Evolutionary conservation across 768 basidiomycete genomes (phyloP).

Genomic region (Thelephora aurantiotincta): DNA sequence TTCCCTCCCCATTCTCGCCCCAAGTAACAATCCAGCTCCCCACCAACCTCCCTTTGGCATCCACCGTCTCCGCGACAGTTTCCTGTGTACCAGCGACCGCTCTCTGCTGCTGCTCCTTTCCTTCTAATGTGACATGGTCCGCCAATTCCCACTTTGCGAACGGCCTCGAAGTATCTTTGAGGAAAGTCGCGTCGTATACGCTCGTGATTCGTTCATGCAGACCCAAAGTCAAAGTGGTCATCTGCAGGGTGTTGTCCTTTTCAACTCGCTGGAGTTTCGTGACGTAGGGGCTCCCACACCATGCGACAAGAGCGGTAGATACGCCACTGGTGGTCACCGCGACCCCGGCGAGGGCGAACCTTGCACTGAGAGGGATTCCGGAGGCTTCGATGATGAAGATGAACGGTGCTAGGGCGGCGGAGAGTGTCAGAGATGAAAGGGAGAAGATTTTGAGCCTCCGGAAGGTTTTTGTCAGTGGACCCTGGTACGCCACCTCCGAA

Average conservation of each 20-base stretch:
- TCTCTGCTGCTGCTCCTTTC: conserved; percentile 19
- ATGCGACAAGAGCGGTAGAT: conserved; percentile 61
- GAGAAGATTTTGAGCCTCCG: conserved; percentile 74
- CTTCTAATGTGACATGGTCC: conserved; percentile 29
- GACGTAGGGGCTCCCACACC: conserved; percentile 68
- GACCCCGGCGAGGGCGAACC: conserved; percentile 49
- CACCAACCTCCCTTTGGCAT: conserved; percentile 40
- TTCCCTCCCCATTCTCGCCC: conserved; percentile 50
- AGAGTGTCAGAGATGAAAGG: conserved; percentile 58
- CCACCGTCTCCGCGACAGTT: conserved; percentile 66
- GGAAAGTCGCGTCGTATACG: conserved; percentile 62
- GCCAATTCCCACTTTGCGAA: conserved; percentile 79
- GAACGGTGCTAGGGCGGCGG: conserved; percentile 59
- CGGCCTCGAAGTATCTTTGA: conserved; percentile 49
- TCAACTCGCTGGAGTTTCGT: conserved; percentile 39
- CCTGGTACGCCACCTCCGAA: conserved; percentile 38
- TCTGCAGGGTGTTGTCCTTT: conserved; percentile 39
- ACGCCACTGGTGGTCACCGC: conserved; percentile 61
- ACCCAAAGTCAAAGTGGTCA: conserved; percentile 51
- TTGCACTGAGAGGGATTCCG: conserved; percentile 53
- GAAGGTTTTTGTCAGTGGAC: conserved; percentile 62
- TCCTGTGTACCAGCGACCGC: conserved; percentile 41
- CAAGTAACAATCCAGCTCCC: conserved; percentile 75
- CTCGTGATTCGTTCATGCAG: conserved; percentile 50
- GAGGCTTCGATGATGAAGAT: conserved; percentile 68